Evolutionary conservation across 2,329 filamentous ascomycete genomes (phyloP).

Genomic region (Paramyrothecium roridum): DNA sequence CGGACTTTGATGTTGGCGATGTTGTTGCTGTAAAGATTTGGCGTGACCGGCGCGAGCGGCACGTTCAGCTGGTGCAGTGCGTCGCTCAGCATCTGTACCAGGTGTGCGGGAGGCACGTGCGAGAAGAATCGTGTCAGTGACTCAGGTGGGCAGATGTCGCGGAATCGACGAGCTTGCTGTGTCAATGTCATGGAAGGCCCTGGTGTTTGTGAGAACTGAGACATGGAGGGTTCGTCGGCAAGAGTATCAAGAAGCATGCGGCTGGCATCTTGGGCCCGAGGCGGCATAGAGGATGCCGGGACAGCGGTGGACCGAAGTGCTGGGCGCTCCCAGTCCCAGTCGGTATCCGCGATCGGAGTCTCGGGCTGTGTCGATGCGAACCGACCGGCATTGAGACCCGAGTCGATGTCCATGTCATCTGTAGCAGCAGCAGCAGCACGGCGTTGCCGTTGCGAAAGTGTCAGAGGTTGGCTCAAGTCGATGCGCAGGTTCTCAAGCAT

Average conservation of each 20-base stretch:
- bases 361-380: slow-evolving; percentile 86
- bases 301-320: slow-evolving; percentile 49
- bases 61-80: slow-evolving; percentile 84
- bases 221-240: slow-evolving; percentile 80
- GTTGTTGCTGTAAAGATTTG: slow-evolving; percentile 50
- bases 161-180: slow-evolving; percentile 83
- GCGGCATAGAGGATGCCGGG: slow-evolving; percentile 30
- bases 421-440: slow-evolving; percentile 16
- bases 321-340: slow-evolving; percentile 88
- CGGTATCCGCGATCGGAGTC: slow-evolving; percentile 66
- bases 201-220: slow-evolving; percentile 78
- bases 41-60: slow-evolving; percentile 54
- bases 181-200: slow-evolving; percentile 80
- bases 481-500: slow-evolving; percentile 92
- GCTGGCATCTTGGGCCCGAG: slow-evolving; percentile 26
- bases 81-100: slow-evolving; percentile 76
- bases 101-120: slow-evolving; percentile 67
- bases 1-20: slow-evolving; percentile 68
- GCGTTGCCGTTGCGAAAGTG: slow-evolving; percentile 39
- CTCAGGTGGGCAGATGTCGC: slow-evolving; percentile 85
- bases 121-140: slow-evolving; percentile 92
- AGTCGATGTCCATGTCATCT: slow-evolving; percentile 71
- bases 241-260: slow-evolving; percentile 59
- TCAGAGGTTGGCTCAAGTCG: slow-evolving; percentile 71
- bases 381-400: slow-evolving; percentile 36